These are phyloP conservation scores for Xylaria curta DNA, from an alignment of 495 filamentous ascomycete genomes.

Conservation along the genomic window DNA sequence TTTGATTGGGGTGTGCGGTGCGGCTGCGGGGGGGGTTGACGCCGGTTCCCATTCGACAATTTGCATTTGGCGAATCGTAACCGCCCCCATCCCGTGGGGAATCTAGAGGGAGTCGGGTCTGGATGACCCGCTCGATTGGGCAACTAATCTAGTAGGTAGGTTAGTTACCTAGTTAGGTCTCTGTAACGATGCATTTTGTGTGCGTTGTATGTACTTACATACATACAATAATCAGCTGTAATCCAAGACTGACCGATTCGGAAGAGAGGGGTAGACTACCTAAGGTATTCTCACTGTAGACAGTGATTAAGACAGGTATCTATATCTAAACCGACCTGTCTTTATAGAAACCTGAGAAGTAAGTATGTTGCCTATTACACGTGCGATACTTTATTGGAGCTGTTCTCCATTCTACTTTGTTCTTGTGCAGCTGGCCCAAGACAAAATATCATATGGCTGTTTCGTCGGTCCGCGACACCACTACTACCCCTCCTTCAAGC, in stretches of 20 bases:
- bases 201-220: too few species aligned
- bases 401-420: background rate
- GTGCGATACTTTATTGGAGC: too few species aligned
- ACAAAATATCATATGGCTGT: background rate
- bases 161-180: background rate
- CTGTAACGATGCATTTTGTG: background rate
- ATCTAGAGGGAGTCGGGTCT: background rate
- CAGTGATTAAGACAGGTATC: too few species aligned
- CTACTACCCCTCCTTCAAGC: constrained; percentile 3
- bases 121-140: background rate
- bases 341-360: background rate
- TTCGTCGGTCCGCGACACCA: background rate
- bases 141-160: background rate
- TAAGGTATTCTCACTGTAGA: background rate
- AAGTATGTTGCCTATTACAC: background rate
- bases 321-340: background rate
- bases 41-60: constrained; percentile 16
- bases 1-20: background rate
- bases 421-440: background rate
- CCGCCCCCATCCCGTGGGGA: constrained; percentile 14
- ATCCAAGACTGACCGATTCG: background rate
- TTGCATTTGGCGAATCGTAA: constrained; percentile 8
- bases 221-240: background rate
- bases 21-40: constrained; percentile 21
- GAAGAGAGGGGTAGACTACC: background rate